Evolutionary conservation across 2,329 filamentous ascomycete species (phyloP).

Genomic region (Akanthomyces lecanii): DNA sequence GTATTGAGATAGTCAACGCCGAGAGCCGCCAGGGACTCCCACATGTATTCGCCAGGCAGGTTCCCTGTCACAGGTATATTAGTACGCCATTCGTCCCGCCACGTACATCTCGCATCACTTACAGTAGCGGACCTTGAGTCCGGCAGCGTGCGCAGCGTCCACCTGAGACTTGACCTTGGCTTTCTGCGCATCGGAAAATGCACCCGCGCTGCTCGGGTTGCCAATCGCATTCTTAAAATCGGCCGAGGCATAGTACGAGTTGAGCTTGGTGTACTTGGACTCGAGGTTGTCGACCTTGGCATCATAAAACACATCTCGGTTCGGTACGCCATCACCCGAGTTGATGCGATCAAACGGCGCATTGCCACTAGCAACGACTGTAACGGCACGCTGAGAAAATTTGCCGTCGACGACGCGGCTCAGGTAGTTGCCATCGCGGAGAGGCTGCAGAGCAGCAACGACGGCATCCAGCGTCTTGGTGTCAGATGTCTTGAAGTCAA

Average conservation of each 20-base stretch:
- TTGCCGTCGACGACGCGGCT: constrained; percentile 47
- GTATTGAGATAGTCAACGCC: constrained; percentile 20
- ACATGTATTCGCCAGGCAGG: constrained; percentile 20
- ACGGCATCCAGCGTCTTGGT: constrained; percentile 21
- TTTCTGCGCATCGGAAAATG: constrained; percentile 17
- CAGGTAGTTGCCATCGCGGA: constrained; percentile 56
- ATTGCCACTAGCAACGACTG: constrained; percentile 65
- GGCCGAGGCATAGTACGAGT: constrained; percentile 20
- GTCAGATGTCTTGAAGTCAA: constrained; percentile 61
- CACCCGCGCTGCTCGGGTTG: constrained; percentile 12
- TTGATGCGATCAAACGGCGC: constrained; percentile 18
- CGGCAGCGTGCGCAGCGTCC: constrained; percentile 15
- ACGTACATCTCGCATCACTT: not conserved
- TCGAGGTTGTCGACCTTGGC: constrained; percentile 17
- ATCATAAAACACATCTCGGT: constrained; percentile 17
- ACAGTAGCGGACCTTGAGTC: constrained; percentile 21
- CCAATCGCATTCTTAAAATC: constrained; percentile 18
- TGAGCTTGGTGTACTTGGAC: constrained; percentile 18
- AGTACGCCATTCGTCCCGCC: not conserved
- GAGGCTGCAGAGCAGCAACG: constrained; percentile 43
- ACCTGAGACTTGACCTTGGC: constrained; percentile 17
- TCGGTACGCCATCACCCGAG: constrained; percentile 17
- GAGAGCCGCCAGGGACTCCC: constrained; percentile 18
- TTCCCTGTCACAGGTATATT: constrained; percentile 11
- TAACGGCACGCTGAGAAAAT: constrained; percentile 54